Evolutionary conservation across 371 early-diverging fungal species (phyloP).

Genomic region (Circinella umbellata): DNA sequence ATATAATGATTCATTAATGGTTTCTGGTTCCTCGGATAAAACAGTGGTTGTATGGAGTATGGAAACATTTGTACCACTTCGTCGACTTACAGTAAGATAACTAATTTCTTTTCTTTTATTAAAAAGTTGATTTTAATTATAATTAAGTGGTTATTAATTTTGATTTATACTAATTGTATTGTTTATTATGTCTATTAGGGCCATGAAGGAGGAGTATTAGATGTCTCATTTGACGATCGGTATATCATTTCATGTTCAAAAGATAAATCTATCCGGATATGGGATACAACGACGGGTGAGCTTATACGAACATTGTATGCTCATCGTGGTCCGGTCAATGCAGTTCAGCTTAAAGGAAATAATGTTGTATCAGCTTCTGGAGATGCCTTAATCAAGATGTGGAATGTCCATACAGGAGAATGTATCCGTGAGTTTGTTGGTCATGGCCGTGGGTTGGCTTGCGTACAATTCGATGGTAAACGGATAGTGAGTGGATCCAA

Average conservation of each 20-base stretch:
- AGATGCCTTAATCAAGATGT: slow-evolving; percentile 86
- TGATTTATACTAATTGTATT: not conserved
- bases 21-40: slow-evolving; percentile 93
- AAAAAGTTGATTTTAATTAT: no score
- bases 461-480: slow-evolving; percentile 92
- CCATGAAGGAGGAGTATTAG: slow-evolving; percentile 81
- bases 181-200: slow-evolving; percentile 32
- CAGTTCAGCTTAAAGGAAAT: slow-evolving; percentile 74
- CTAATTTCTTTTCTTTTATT: not conserved
- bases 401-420: slow-evolving; percentile 79
- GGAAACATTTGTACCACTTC: slow-evolving; percentile 43
- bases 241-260: slow-evolving; percentile 92
- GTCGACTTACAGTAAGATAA: slow-evolving; percentile 46
- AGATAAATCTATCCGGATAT: slow-evolving; percentile 90
- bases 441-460: slow-evolving; percentile 89
- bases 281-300: slow-evolving; percentile 68
- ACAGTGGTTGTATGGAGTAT: slow-evolving; percentile 91
- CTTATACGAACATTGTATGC: slow-evolving; percentile 74
- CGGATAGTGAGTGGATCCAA: slow-evolving; percentile 93
- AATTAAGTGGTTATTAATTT: not conserved
- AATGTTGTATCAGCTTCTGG: slow-evolving; percentile 88
- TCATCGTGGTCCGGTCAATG: slow-evolving; percentile 91
- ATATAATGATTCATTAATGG: slow-evolving; percentile 77
- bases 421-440: slow-evolving; percentile 72
- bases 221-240: slow-evolving; percentile 75